Base-by-base conservation (phyloP, 345 rosid genomes). In the Eucalyptus pauciflora region DNA sequence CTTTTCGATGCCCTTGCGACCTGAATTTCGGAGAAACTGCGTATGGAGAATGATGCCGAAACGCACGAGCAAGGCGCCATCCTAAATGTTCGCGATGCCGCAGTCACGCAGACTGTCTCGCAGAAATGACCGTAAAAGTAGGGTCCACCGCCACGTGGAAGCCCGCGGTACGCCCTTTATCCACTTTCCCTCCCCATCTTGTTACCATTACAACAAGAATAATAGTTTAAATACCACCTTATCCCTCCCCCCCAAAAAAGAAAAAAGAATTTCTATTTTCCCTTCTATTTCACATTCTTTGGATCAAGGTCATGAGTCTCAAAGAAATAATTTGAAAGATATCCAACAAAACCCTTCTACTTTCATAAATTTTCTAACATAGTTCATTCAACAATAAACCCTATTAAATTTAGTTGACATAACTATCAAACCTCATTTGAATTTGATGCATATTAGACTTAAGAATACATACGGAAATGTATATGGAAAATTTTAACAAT, bases 381-480 rank as follows among this genome's bases (percentile, higher is more conserved):
- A 41, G 15, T 41, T 25, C 29, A 6, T 76, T 41, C 15, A 41
- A 25, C 15, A 20, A 20, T 6, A 41, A 33, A 71, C 6, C 13
- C 7, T 17, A 71, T 33, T 5, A 71, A 33, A 33, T 33, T 69
- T 33, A 69, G 80, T 17, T 33, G 45, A 76, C 5, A 5, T 6
- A 7, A 7, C 8, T 10, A 24, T 37, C 5, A 0, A 5, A 71
- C 25, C 25, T 3, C 7, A 22, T 76, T 71, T 18, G 41, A 37
- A 76, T 76, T 17, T 37, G 3, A 76, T 20, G 3, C 27, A 3
- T 2, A 6, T 41, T 20, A 37, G 41, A 41, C 24, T 6, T 76
- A 20, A 3, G 8, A 3, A 76, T 41, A 3, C 2, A 25, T 41
- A 41, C 0, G 5, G 4, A 2, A 6, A 11, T 76, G 2, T 76